Conservation (phyloP, 306 rosid genomes). For the Cicer yamashitae region DNA sequence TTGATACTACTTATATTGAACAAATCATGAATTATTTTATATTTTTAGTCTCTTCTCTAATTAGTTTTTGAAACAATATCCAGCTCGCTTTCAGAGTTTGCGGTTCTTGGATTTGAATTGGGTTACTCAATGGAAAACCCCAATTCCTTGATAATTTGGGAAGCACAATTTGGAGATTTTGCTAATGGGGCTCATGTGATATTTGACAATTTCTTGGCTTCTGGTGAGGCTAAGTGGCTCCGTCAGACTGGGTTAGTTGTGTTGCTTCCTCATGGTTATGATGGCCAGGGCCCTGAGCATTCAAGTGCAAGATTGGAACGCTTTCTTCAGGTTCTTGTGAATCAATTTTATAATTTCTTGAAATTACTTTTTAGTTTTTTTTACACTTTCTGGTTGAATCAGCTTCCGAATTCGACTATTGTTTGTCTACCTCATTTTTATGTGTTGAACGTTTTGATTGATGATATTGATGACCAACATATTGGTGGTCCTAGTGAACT, state of each 20-base stretch:
- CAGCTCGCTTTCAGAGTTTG: conserved; percentile 97
- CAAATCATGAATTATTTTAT: conserved; percentile 15
- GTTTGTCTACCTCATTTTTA: conserved; percentile 12
- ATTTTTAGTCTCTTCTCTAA: conserved; percentile 37
- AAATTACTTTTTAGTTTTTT: neutral
- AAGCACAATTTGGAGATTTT: conserved; percentile 99
- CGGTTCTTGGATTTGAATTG: conserved; percentile 96
- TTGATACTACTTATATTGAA: neutral
- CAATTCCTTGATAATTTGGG: conserved; percentile 92
- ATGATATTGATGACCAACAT: conserved; percentile 5
- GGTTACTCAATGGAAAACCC: conserved; percentile 99
- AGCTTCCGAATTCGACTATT: conserved; percentile 8
- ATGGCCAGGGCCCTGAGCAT: conserved; percentile 99
- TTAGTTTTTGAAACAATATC: conserved; percentile 40
- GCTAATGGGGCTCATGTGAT: conserved; percentile 97
- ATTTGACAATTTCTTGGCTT: conserved; percentile 90
- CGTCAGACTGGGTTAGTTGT: conserved; percentile 95
- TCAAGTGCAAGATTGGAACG: conserved; percentile 92
- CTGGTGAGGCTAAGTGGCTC: conserved; percentile 97
- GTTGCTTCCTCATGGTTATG: conserved; percentile 96
- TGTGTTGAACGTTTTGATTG: conserved; percentile 43
- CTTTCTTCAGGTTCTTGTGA: conserved; percentile 80
- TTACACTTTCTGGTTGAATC: conserved; percentile 21
- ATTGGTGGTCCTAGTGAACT: conserved; percentile 23
- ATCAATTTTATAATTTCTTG: conserved; percentile 37